Evolutionary conservation across 2,329 filamentous ascomycete species (phyloP), one percentile per base, ranked within the genome.

Genomic region (Fusarium sp.): DNA sequence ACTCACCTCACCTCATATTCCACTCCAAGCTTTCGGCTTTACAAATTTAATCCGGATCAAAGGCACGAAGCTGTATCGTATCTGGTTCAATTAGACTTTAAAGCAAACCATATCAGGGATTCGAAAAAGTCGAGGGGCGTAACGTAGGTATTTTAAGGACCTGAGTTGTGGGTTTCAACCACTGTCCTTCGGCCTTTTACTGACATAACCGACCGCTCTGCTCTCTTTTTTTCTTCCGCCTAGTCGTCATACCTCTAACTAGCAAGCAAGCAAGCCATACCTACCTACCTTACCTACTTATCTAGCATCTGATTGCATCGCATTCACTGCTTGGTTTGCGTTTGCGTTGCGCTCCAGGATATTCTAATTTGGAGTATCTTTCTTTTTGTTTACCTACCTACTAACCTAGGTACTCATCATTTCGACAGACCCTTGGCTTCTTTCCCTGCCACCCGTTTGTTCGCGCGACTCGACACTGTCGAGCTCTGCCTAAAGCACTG

Each of bases 131-230:
- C 32, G 45, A 56, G 68, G 64, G 63, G 63, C 49, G 34, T n/a
- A 37, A 37, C 34, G 55, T 62, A 25, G 23, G 23, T 25, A 51
- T 53, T 53, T 42, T 25, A 53, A 55, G 63, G 53, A 69, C 55
- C 45, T 49, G 49, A 66, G 61, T 66, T 71, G 68, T 71, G 64
- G 68, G 68, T 63, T 68, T 66, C 57, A 68, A 63, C 51, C 64
- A 62, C 66, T 54, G 61, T 55, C 62, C 50, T 68, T 71, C 60
- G 55, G 40, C 60, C 50, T 59, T 70, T 70, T 71, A 71, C 68
- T 71, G 68, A 69, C 68, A 70, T 69, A 71, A 71, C 68, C 68
- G 68, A 71, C 68, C 68, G 64, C 63, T 71, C 68, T 71, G 40
- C 62, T 67, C 53, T 67, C 57, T 71, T 68, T 70, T 55, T 48